Evolutionary conservation across 805 yeast genomes (phyloP).

Genomic region (Metschnikowia amazonensis): DNA sequence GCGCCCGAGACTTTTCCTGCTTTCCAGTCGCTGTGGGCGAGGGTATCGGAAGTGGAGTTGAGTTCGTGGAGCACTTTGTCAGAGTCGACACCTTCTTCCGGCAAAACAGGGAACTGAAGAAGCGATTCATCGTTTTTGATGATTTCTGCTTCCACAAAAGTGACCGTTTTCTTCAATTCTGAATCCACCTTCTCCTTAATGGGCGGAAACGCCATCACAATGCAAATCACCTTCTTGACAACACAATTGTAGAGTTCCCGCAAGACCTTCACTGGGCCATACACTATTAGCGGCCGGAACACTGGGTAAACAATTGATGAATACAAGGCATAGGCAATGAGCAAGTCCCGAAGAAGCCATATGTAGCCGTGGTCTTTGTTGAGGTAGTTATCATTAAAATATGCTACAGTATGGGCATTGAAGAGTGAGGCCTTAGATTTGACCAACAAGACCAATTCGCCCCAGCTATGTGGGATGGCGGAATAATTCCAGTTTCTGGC

Average conservation of each 20-base stretch:
- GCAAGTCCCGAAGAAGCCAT: slow-evolving; percentile 20
- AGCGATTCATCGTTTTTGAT: slow-evolving; percentile 51
- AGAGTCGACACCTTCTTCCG: slow-evolving; percentile 53
- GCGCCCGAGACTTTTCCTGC: slow-evolving; percentile 90
- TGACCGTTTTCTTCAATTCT: slow-evolving; percentile 51
- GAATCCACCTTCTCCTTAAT: slow-evolving; percentile 53
- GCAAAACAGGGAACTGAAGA: slow-evolving; percentile 48
- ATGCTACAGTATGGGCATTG: neutral
- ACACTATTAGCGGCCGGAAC: slow-evolving; percentile 1
- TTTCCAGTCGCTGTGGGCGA: slow-evolving; percentile 78
- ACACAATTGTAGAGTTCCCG: neutral
- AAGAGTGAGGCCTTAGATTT: neutral
- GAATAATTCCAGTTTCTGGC: neutral
- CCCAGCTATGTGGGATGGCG: neutral
- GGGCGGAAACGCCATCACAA: slow-evolving; percentile 43
- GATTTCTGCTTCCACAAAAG: slow-evolving; percentile 52
- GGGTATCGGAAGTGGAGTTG: slow-evolving; percentile 37
- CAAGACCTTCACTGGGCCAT: slow-evolving; percentile 16
- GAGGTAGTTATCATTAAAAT: slow-evolving; percentile 1
- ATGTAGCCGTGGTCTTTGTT: slow-evolving; percentile 11
- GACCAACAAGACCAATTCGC: neutral
- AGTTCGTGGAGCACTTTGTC: slow-evolving; percentile 48
- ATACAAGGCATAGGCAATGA: slow-evolving; percentile 18
- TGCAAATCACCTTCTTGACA: slow-evolving; percentile 9
- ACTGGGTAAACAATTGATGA: slow-evolving; percentile 9